Conservation (phyloP, 2,329 filamentous ascomycete species). For the Stachybotrys chartarum region DNA sequence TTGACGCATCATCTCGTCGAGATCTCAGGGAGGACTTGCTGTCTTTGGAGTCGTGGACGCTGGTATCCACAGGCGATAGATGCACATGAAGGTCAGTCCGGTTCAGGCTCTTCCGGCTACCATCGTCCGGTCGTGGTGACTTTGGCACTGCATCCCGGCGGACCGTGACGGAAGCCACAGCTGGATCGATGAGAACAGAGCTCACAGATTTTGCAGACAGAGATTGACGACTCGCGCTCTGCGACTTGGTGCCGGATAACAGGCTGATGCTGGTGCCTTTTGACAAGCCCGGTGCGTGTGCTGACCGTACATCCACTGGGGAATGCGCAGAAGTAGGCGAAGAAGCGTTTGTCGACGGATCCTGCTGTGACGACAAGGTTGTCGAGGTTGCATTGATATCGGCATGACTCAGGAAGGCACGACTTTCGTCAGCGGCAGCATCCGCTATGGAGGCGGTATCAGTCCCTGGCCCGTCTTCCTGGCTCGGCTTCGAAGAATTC, state of each 20-base stretch:
- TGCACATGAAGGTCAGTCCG: constrained; percentile 32
- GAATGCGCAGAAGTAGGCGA: constrained; percentile 24
- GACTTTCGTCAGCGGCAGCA: constrained; percentile 24
- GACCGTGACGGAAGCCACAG: constrained; percentile 42
- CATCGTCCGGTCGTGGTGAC: constrained; percentile 34
- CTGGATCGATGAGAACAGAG: constrained; percentile 32
- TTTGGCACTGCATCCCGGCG: constrained; percentile 39
- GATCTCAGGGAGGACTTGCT: constrained; percentile 24
- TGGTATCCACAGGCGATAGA: constrained; percentile 24
- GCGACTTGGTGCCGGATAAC: constrained; percentile 35
- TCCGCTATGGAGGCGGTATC: background rate
- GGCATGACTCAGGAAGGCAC: constrained; percentile 17
- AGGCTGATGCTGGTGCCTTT: constrained; percentile 42
- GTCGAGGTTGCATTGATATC: constrained; percentile 15
- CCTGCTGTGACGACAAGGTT: constrained; percentile 20
- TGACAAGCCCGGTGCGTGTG: constrained; percentile 33
- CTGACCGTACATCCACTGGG: constrained; percentile 29
- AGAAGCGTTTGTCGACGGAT: constrained; percentile 26
- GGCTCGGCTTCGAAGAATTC: constrained; percentile 32
- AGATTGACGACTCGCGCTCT: constrained; percentile 28
- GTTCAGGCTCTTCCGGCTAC: constrained; percentile 34
- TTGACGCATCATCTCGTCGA: constrained; percentile 35
- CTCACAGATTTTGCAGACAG: constrained; percentile 35
- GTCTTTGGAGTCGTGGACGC: constrained; percentile 31
- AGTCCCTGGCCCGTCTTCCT: constrained; percentile 19